Conservation (phyloP, 2,329 filamentous ascomycete species). For the Neofusicoccum laricinum region DNA sequence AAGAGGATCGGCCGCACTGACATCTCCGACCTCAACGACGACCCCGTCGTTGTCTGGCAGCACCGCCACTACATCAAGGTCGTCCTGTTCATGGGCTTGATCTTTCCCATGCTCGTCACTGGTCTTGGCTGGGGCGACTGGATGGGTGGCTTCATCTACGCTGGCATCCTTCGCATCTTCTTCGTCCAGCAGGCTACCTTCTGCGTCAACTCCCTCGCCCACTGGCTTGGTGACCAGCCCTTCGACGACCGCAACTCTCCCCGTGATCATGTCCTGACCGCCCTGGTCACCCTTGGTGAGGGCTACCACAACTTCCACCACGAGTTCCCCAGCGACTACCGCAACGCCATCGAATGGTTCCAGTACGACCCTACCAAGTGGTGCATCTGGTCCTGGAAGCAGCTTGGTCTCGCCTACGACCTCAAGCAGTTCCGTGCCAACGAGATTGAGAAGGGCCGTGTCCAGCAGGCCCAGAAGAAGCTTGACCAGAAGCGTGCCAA, state of each 20-base stretch:
- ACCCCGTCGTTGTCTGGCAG: conserved; percentile 50
- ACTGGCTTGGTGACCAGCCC: conserved; percentile 50
- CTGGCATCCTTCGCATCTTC: conserved; percentile 51
- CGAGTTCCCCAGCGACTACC: conserved; percentile 45
- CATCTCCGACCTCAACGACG: conserved; percentile 51
- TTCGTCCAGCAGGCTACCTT: conserved; percentile 54
- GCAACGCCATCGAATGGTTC: conserved; percentile 38
- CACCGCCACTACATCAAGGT: conserved; percentile 50
- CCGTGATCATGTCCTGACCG: conserved; percentile 42
- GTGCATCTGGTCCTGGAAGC: conserved; percentile 43
- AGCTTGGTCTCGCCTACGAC: conserved; percentile 42
- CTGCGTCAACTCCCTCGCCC: conserved; percentile 54
- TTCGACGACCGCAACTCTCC: conserved; percentile 45
- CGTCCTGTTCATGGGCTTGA: conserved; percentile 46
- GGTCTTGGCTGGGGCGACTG: conserved; percentile 51
- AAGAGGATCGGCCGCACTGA: conserved; percentile 52
- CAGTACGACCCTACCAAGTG: conserved; percentile 45
- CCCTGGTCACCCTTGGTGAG: conserved; percentile 43
- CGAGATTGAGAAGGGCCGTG: conserved; percentile 44
- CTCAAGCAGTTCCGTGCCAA: conserved; percentile 45
- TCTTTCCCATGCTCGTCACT: conserved; percentile 48
- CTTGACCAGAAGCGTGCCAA: conserved; percentile 43
- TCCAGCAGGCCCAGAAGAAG: conserved; percentile 45
- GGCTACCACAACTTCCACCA: conserved; percentile 47
- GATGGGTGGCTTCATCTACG: conserved; percentile 51